phyloP scores from a whole-genome alignment of 1,284 basidiomycete genomes.

The Clitocybe nebularis region DNA sequence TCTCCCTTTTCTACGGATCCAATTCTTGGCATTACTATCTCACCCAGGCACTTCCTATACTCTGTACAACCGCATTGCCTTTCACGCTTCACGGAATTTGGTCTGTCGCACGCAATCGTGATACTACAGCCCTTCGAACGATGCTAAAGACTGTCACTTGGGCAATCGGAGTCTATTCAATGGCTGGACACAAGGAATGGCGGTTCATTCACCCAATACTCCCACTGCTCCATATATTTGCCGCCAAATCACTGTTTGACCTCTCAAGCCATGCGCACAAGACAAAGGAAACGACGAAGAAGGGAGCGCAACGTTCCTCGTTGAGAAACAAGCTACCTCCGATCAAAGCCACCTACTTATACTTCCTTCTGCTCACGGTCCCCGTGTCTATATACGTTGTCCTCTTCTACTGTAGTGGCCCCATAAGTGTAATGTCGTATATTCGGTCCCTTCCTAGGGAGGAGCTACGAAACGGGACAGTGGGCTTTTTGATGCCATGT shows the following conservation, averaged over 20 bases:
- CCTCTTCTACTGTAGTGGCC: conserved; percentile 72
- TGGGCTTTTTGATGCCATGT: conserved; percentile 94
- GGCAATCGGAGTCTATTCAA: conserved; percentile 72
- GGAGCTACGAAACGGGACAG: conserved; percentile 42
- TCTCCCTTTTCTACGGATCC: conserved; percentile 94
- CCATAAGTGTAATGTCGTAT: conserved; percentile 70
- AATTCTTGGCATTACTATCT: conserved; percentile 89
- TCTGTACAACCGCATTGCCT: conserved; percentile 71
- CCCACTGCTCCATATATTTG: conserved; percentile 81
- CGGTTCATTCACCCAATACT: conserved; percentile 92
- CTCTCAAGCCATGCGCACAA: conserved; percentile 23
- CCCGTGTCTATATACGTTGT: conserved; percentile 67
- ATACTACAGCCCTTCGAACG: conserved; percentile 31
- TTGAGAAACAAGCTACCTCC: conserved; percentile 17
- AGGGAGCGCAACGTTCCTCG: conserved; percentile 1
- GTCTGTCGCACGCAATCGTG: conserved; percentile 28
- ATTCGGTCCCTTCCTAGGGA: conserved; percentile 48
- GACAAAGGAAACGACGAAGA: conserved; percentile 12
- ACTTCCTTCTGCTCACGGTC: conserved; percentile 49
- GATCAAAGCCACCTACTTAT: conserved; percentile 34
- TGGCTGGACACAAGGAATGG: conserved; percentile 93
- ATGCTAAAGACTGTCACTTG: conserved; percentile 57
- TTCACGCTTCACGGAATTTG: conserved; percentile 65
- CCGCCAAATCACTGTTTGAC: conserved; percentile 67
- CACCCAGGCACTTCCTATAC: conserved; percentile 80